Conservation (phyloP, 768 basidiomycete genomes). For the Leucosporidium yakuticum region DNA sequence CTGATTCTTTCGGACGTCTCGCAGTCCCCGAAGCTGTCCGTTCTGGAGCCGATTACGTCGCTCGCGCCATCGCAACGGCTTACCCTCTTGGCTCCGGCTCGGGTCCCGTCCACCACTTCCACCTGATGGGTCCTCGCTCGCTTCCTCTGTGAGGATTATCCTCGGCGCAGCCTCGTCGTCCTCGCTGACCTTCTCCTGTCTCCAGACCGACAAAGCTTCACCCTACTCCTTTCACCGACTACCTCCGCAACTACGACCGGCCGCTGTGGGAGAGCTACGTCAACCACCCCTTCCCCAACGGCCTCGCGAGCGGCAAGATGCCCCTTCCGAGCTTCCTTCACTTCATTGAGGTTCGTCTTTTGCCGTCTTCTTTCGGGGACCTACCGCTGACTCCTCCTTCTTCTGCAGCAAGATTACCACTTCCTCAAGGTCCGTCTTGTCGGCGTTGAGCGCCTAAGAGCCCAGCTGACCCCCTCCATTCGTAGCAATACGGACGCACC, state of each 20-base stretch:
- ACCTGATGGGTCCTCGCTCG: conserved; percentile 51
- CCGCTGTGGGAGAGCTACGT: conserved; percentile 67
- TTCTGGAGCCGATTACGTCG: conserved; percentile 64
- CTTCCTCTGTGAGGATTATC: conserved; percentile 55
- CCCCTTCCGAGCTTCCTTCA: conserved; percentile 63
- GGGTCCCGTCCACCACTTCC: conserved; percentile 83
- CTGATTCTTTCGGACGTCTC: background rate
- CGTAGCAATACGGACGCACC: conserved; percentile 73
- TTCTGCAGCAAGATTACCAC: conserved; percentile 65
- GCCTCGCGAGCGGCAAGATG: conserved; percentile 67
- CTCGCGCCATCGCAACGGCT: conserved; percentile 66
- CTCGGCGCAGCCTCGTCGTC: background rate
- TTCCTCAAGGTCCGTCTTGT: conserved; percentile 26
- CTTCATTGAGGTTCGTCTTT: conserved; percentile 52
- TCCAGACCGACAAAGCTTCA: conserved; percentile 60
- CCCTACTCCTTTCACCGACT: conserved; percentile 52
- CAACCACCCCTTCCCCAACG: conserved; percentile 73
- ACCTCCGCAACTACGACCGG: conserved; percentile 43
- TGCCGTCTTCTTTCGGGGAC: too few species aligned
- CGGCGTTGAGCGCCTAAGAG: background rate
- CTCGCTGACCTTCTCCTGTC: conserved; percentile 41
- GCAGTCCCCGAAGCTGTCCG: conserved; percentile 57
- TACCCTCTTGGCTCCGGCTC: conserved; percentile 63
- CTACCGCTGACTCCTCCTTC: too few species aligned
- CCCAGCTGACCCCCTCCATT: background rate